Conservation (phyloP, 2,329 filamentous ascomycete genomes). For the Fusarium buxicola region DNA sequence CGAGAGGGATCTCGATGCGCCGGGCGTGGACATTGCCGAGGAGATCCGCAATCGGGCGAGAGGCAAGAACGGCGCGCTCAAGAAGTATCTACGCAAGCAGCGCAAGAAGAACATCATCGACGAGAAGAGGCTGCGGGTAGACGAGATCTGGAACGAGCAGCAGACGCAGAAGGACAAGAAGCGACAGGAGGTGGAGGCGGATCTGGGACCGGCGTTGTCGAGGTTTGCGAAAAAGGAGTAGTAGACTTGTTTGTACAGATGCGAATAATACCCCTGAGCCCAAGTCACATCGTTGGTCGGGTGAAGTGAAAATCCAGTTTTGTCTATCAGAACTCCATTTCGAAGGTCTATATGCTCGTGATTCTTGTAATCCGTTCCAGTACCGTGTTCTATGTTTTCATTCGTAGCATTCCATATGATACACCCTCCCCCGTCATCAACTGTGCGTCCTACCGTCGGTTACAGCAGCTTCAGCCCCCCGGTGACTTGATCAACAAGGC, state of each 20-base stretch:
- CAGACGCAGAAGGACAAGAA: conserved; percentile 74
- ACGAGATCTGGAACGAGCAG: conserved; percentile 82
- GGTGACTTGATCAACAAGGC: conserved; percentile 86
- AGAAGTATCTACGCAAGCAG: conserved; percentile 92
- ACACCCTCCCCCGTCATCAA: neutral
- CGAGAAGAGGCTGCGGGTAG: conserved; percentile 88
- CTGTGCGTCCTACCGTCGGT: conserved; percentile 29
- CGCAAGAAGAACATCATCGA: conserved; percentile 94
- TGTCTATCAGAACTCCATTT: conserved; percentile 22
- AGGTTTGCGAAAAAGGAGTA: conserved; percentile 82
- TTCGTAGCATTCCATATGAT: conserved; percentile 11
- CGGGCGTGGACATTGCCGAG: conserved; percentile 66
- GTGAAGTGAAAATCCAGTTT: conserved; percentile 1
- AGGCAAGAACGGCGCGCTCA: conserved; percentile 89
- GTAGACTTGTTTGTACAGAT: conserved; percentile 34
- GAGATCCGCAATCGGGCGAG: conserved; percentile 81
- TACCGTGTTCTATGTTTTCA: conserved; percentile 18
- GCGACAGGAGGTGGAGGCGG: conserved; percentile 72
- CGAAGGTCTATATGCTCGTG: conserved; percentile 24
- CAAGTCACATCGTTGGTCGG: neutral
- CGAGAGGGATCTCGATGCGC: conserved; percentile 81
- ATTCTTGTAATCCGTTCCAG: conserved; percentile 28
- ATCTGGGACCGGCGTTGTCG: conserved; percentile 86
- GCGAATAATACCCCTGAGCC: conserved; percentile 45
- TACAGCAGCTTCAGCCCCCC: conserved; percentile 86